Conservation (phyloP, 2,329 filamentous ascomycete species). For the Bipolaris bicolor region DNA sequence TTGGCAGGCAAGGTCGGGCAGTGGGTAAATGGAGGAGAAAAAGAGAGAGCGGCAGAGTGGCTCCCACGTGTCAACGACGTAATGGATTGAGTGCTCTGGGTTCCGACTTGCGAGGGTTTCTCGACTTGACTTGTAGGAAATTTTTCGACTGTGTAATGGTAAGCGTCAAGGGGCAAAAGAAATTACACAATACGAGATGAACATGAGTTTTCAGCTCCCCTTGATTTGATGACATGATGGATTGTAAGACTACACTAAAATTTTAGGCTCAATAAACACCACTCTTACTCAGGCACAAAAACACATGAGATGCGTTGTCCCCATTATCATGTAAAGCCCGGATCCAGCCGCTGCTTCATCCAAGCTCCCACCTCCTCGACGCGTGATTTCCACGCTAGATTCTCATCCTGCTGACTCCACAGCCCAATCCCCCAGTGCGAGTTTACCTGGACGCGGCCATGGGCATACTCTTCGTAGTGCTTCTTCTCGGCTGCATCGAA, state of each 20-base stretch:
- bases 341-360: slow-evolving; percentile 35
- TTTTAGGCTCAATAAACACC: background rate
- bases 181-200: background rate
- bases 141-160: no score
- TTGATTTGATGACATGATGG: no score
- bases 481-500: slow-evolving; percentile 36
- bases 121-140: background rate
- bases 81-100: no score
- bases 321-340: background rate
- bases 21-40: no score
- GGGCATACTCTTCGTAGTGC: slow-evolving; percentile 36
- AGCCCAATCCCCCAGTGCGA: slow-evolving; percentile 28
- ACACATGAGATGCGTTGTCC: no score
- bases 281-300: no score
- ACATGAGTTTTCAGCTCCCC: background rate
- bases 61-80: no score
- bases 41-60: no score
- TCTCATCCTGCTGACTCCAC: slow-evolving; percentile 29
- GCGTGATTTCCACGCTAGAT: slow-evolving; percentile 12
- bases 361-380: slow-evolving; percentile 34
- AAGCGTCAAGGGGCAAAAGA: background rate
- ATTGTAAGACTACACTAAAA: background rate
- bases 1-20: no score
- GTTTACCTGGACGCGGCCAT: slow-evolving; percentile 26
- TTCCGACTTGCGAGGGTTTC: no score